Conservation (phyloP, 345 rosid genomes). For the Brassica carinata region DNA sequence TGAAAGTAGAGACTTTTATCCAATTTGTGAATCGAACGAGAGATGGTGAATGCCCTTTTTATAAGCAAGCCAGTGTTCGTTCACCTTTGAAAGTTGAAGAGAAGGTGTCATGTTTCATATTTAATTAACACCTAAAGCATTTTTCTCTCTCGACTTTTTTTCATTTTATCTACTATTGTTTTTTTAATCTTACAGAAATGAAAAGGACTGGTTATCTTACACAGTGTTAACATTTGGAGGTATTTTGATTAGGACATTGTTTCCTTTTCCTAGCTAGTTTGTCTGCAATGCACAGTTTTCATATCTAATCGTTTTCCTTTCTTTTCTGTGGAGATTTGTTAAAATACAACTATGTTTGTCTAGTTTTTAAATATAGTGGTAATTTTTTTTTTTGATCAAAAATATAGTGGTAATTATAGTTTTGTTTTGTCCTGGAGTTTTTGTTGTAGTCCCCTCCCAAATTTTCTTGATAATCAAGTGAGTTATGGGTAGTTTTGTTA, state of each 20-base stretch:
- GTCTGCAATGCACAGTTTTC: neutral
- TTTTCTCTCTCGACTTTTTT: neutral
- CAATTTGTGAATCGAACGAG: conserved; percentile 38
- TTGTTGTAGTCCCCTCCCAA: neutral
- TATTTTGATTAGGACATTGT: conserved; percentile 1
- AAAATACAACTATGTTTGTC: neutral
- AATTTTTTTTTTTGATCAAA: neutral
- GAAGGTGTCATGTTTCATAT: neutral
- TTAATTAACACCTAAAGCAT: neutral
- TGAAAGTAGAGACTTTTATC: conserved; percentile 19
- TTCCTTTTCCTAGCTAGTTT: conserved; percentile 3
- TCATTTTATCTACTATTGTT: neutral
- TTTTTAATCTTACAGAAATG: neutral
- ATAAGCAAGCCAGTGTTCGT: conserved; percentile 14
- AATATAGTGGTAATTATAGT: neutral
- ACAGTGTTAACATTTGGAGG: neutral
- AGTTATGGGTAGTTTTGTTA: neutral
- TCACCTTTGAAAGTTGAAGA: neutral
- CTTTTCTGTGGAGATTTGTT: neutral
- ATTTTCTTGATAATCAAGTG: neutral
- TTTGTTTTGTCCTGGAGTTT: neutral
- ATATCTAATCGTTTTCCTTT: neutral
- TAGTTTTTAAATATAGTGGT: neutral
- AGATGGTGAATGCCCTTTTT: conserved; percentile 28
- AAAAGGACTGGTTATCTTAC: neutral